Conservation (phyloP, 176 grass and related monocot genomes). For the Guadua angustifolia region DNA sequence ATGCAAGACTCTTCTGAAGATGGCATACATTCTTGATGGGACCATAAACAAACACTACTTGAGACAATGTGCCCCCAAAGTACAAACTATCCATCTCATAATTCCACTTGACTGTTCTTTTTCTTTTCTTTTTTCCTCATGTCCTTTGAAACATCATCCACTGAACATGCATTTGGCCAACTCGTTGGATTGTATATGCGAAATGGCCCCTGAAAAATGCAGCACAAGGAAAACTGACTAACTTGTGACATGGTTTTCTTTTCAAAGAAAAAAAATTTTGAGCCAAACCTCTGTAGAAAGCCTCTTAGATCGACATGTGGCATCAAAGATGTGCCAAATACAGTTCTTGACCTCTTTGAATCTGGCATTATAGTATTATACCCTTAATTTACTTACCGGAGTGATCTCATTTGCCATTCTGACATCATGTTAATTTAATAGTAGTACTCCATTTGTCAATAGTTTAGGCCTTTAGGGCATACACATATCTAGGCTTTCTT, state of each 20-base stretch:
- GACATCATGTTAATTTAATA: conserved; percentile 48
- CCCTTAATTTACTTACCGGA: conserved; percentile 11
- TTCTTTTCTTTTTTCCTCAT: not conserved
- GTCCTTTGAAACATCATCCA: conserved; percentile 25
- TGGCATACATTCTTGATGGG: conserved; percentile 31
- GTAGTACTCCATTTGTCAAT: conserved; percentile 29
- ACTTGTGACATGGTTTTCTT: not conserved
- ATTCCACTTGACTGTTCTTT: conserved; percentile 30
- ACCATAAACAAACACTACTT: conserved; percentile 40
- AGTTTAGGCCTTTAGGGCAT: conserved; percentile 48
- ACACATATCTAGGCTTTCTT: conserved; percentile 58
- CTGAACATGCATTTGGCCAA: conserved; percentile 21
- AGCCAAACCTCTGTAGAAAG: not conserved
- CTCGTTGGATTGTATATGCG: conserved; percentile 10
- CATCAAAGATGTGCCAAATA: conserved; percentile 1
- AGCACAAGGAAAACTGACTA: no score
- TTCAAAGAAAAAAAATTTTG: not conserved
- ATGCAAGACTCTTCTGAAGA: conserved; percentile 11
- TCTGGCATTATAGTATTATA: conserved; percentile 5
- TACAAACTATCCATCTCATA: conserved; percentile 34
- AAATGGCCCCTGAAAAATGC: not conserved
- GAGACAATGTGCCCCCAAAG: conserved; percentile 35
- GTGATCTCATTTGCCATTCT: conserved; percentile 29
- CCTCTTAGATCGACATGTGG: conserved; percentile 12
- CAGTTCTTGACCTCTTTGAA: conserved; percentile 18